Evolutionary conservation across 2,329 filamentous ascomycete genomes (phyloP), one percentile per base, ranked within the genome.

Genomic region (Fusarium gaditjirri): DNA sequence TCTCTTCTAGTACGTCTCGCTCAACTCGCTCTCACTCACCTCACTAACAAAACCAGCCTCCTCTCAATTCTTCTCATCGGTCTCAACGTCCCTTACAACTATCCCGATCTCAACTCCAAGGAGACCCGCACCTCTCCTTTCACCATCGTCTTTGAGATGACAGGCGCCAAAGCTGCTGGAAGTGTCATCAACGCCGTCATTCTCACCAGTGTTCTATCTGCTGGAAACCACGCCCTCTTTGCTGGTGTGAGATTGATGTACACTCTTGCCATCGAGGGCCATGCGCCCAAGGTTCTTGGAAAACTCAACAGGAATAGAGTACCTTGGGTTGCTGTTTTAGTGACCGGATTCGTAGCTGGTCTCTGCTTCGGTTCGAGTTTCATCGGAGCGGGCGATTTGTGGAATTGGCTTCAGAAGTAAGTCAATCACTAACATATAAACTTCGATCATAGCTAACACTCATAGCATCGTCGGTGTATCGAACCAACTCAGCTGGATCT

Each of bases 361-460:
- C 83, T 91, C 1, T 91, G 89, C 74, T 92, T 92, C 61, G 90
- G 88, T 5, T 89, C 89, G 0, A 90, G 87, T 74, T 91, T 90
- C 69, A 91, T 92, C 58, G 89, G 89, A 0, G 89, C 90, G 0
- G 90, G 90, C 1, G 85, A 91, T 71, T 80, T 92, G 8, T 92
- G 90, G 90, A 86, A 84, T 2, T 92, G 90, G 90, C 80, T 92
- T 23, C 90, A 92, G 76, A 91, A 91, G 86, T 87, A 79, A 75
- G 82, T 77, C n/a, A 23, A 43, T 17, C 49, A 41, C 29, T 25
- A 1, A 25, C 14, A 2, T 8, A 6, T 7, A 4, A 8, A 5
- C 19, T 9, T 23, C 16, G 4, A 36, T 23, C 23, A 13, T 25
- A 53, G 6, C 73, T 78, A 67, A 76, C 72, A 27, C 54, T 10